phyloP scores from a whole-genome alignment of 495 filamentous ascomycete genomes.

The Monascus purpureus region DNA sequence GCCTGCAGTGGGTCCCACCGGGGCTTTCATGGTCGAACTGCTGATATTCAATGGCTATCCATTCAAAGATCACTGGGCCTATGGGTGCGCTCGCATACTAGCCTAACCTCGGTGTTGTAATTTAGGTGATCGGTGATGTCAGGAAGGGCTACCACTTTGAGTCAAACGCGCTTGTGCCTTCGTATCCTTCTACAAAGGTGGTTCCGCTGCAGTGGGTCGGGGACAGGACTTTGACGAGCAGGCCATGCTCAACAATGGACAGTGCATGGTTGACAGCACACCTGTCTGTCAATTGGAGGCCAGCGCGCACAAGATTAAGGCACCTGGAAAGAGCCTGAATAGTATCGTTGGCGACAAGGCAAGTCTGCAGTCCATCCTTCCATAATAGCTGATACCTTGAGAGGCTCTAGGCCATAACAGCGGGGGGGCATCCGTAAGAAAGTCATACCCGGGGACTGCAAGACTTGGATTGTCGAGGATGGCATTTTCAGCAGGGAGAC shows the following conservation, averaged over 20 bases:
- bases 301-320: constrained; percentile 4
- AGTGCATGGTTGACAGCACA: constrained; percentile 3
- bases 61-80: constrained; percentile 22
- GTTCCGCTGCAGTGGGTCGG: constrained; percentile 16
- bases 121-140: constrained; percentile 15
- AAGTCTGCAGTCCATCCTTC: background rate
- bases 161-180: constrained; percentile 12
- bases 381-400: background rate
- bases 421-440: constrained; percentile 2
- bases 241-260: constrained; percentile 10
- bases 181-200: constrained; percentile 6
- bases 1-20: background rate
- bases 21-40: constrained; percentile 10
- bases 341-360: constrained; percentile 3
- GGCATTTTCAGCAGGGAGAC: constrained; percentile 6
- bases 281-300: constrained; percentile 11
- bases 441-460: constrained; percentile 11
- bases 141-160: constrained; percentile 12
- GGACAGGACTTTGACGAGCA: constrained; percentile 7
- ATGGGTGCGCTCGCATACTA: constrained; percentile 8
- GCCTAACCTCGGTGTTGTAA: constrained; percentile 9
- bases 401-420: background rate
- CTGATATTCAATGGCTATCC: constrained; percentile 15
- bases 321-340: constrained; percentile 5
- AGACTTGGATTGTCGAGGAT: constrained; percentile 20